These are phyloP conservation scores for Spathaspora sp. DNA, from an alignment of 805 yeast species.

Conservation along the genomic window DNA sequence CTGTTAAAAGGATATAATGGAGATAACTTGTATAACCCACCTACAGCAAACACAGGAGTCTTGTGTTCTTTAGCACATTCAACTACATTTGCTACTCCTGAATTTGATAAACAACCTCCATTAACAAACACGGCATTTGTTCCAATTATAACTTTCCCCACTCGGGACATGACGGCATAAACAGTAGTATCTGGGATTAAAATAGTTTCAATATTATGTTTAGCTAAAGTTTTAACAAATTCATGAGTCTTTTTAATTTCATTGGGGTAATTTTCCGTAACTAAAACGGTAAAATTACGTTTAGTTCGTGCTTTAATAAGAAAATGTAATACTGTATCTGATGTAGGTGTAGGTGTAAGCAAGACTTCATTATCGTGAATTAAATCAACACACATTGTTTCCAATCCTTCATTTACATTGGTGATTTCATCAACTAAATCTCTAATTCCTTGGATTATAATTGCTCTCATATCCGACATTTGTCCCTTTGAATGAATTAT, in stretches of 20 bases:
- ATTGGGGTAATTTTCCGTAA: constrained; percentile 91
- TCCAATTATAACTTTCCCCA: constrained; percentile 93
- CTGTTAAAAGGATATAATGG: constrained; percentile 90
- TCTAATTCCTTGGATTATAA: constrained; percentile 86
- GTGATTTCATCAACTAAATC: constrained; percentile 89
- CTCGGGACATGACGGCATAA: constrained; percentile 94
- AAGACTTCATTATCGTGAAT: constrained; percentile 88
- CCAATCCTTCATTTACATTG: constrained; percentile 86
- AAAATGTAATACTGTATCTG: constrained; percentile 84
- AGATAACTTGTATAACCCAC: constrained; percentile 89
- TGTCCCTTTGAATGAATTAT: constrained; percentile 31
- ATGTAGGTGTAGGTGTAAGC: constrained; percentile 91
- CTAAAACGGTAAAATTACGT: constrained; percentile 86
- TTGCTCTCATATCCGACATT: constrained; percentile 69
- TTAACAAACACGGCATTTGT: constrained; percentile 91
- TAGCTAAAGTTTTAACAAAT: constrained; percentile 76
- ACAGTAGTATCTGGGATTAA: constrained; percentile 91
- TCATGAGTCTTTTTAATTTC: constrained; percentile 71
- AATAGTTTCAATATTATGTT: constrained; percentile 83
- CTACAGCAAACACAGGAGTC: constrained; percentile 95
- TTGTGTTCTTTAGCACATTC: constrained; percentile 93
- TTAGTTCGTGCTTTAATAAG: constrained; percentile 81
- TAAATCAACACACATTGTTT: constrained; percentile 85
- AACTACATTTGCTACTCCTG: constrained; percentile 90
- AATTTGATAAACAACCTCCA: constrained; percentile 87